Evolutionary conservation across 1,284 basidiomycete genomes (phyloP), one percentile per base, ranked within the genome.

Genomic region (Sanghuangporus sanghuang): DNA sequence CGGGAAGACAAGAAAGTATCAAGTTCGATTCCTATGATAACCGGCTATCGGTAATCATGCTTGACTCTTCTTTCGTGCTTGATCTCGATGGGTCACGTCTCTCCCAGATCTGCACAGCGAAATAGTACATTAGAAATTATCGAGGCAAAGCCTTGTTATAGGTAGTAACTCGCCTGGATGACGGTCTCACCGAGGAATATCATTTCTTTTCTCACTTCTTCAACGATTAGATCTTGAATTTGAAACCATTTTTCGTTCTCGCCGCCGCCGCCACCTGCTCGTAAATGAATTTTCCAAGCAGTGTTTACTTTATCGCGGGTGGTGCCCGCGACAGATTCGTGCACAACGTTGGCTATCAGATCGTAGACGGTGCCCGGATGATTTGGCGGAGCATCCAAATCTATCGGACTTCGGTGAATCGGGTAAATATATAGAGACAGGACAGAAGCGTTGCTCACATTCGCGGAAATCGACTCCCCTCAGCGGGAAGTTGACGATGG

Each of bases 171-270:
- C 60, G 94, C 95, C 84, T 98, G 97, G 55, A 99, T 78, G 56
- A 97, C 92, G 32, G 92, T 95, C 76, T 99, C 97, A 35, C 96
- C 96, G 42, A 99, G 80, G 74, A 98, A 96, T 66, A 99, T 96
- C 93, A 99, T 96, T 72, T 98, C 95, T 74, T 91, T 92, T 67
- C 96, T 84, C 39, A 95, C 92, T 72, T 98, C 94, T 71, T 96
- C 92, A 7, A 99, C 96, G 64, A 97, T 92, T 64, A 99, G 81
- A 78, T 99, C 97, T 75, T 99, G 96, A 64, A 98, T 92, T 77
- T 95, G 90, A 75, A 93, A 93, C 97, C 97, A 99, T 73, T 92
- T 93, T 74, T 98, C 95, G 59, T 81, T 83, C 63, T 95, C 93
- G 36, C 88, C 90, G 12, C 88, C 89, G 48, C 90, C 90, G 23